Conservation (phyloP, 2,329 filamentous ascomycete species). For the Xylogone sp. region DNA sequence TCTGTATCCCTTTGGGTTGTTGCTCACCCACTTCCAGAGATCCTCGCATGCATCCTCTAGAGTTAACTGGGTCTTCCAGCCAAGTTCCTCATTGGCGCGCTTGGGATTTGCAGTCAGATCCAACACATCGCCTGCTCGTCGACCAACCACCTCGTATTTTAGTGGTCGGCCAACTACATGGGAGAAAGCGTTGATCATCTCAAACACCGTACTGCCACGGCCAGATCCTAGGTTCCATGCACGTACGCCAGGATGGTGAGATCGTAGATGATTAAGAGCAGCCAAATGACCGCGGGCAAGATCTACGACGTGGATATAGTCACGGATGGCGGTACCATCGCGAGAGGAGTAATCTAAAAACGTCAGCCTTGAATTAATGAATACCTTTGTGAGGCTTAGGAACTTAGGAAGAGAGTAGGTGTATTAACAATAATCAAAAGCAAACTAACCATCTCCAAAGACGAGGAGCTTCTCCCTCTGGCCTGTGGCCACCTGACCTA, state of each 20-base stretch:
- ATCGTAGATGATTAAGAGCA: constrained; percentile 84
- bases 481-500: constrained; percentile 94
- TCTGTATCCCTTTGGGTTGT: constrained; percentile 93
- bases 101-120: constrained; percentile 90
- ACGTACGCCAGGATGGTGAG: constrained; percentile 81
- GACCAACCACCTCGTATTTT: constrained; percentile 78
- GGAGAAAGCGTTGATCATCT: constrained; percentile 96
- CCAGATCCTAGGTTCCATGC: constrained; percentile 97
- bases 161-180: constrained; percentile 80
- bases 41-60: constrained; percentile 93
- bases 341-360: constrained; percentile 82
- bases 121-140: constrained; percentile 85
- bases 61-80: constrained; percentile 87
- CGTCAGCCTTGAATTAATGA: constrained; percentile 9
- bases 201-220: constrained; percentile 90
- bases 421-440: background rate
- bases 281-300: constrained; percentile 81
- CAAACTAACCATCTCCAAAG: constrained; percentile 77
- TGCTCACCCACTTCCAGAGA: constrained; percentile 94
- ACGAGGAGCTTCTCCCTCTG: constrained; percentile 92
- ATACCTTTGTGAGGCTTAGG: background rate
- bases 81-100: constrained; percentile 81
- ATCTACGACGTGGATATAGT: constrained; percentile 97
- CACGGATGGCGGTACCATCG: constrained; percentile 90
- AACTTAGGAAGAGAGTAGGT: background rate